Conservation (phyloP, 441 rosid genomes). For the Cnidoscolus chayamansa region DNA sequence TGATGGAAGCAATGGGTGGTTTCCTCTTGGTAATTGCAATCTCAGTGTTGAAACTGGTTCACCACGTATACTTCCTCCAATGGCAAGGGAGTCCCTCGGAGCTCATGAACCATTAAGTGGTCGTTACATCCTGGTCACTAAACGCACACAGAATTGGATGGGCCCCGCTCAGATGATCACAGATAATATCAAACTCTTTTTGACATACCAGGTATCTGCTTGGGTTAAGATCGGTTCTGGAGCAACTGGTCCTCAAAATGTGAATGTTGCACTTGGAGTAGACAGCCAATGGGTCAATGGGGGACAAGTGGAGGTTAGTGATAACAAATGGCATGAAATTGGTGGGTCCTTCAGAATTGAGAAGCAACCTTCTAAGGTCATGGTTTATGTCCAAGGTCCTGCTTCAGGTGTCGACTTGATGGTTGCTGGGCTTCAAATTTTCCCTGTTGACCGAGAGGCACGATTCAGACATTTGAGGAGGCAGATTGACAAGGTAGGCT, state of each 20-base stretch:
- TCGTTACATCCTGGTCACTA: constrained; percentile 59
- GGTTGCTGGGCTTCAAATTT: constrained; percentile 78
- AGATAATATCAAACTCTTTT: constrained; percentile 60
- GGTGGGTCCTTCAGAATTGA: constrained; percentile 85
- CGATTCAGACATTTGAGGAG: constrained; percentile 56
- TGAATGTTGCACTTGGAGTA: constrained; percentile 79
- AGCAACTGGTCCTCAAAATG: constrained; percentile 62
- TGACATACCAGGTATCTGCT: constrained; percentile 88
- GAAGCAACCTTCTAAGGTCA: constrained; percentile 72
- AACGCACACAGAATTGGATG: constrained; percentile 83
- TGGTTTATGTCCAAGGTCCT: constrained; percentile 88
- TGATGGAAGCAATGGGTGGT: constrained; percentile 66
- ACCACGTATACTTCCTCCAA: constrained; percentile 76
- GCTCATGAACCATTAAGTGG: constrained; percentile 63
- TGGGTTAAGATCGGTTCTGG: constrained; percentile 80
- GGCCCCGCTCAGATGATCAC: constrained; percentile 93
- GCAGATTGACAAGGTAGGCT: constrained; percentile 63
- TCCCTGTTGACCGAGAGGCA: constrained; percentile 61
- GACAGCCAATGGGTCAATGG: constrained; percentile 89
- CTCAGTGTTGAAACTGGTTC: constrained; percentile 65
- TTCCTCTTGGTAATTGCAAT: constrained; percentile 72
- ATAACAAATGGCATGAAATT: constrained; percentile 75
- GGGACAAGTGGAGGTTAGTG: constrained; percentile 67
- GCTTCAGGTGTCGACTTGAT: constrained; percentile 66
- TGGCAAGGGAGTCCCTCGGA: constrained; percentile 83